Evolutionary conservation across 805 yeast species (phyloP), one percentile per base, ranked within the genome.

Genomic region (Candida krabiensis): DNA sequence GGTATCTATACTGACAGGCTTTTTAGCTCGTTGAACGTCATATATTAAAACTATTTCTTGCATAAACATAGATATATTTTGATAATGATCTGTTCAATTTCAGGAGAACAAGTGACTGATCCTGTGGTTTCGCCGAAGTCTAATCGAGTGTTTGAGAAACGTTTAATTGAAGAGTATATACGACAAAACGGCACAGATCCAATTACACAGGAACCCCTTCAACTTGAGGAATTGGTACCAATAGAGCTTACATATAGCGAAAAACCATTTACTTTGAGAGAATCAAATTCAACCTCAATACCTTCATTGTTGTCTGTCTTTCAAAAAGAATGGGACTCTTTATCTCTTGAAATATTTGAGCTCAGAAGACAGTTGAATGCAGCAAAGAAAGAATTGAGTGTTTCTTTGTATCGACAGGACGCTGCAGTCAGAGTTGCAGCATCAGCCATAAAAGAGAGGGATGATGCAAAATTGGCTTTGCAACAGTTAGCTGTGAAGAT

Each of bases 391-490:
- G 91, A 88, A 52, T 66, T 90, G 33, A 81, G 93, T 21, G 66
- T 83, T 2, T 82, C 96, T 0, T 64, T 89, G 28, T 90, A 88
- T 53, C 83, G 82, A 53, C 86, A 86, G 46, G 98, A 90, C 58
- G 96, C 97, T 0, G 95, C 96, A 2, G 80, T 85, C 3, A 68
- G 90, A 39, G 96, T 90, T 1, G 95, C 91, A 1, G 80, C 95
- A 0, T 71, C 73, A 23, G 79, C 87, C 2, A 66, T 83, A n/a
- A 70, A 71, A 38, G 96, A 90, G 51, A 66, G 89, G 28, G 95
- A 87, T 44, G 86, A 80, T 31, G 83, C 90, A 2, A 71, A 73
- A 43, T 56, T 55, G n/a, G 88, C 89, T 2, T 65, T 89, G 38
- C 75, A 77, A 34, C 70, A 75, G 37, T 61, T 86, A 38, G 65